These are phyloP conservation scores for Otatea glauca DNA, from an alignment of 176 grass and related monocot species.

Conservation along the genomic window DNA sequence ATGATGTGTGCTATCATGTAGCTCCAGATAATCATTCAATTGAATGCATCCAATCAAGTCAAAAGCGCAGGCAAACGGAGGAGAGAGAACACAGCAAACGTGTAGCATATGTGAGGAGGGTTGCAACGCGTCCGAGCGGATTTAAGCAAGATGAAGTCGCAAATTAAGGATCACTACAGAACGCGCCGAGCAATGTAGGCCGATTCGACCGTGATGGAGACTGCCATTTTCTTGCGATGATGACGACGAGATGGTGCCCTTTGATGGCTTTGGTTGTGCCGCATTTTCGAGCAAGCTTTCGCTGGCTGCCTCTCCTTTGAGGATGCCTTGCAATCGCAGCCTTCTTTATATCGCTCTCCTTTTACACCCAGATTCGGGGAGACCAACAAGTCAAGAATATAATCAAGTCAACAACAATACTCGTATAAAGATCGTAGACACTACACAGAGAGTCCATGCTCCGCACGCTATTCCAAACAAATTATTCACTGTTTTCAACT, in stretches of 20 bases:
- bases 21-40: conserved; percentile 8
- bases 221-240: conserved; percentile 20
- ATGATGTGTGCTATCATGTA: conserved; percentile 23
- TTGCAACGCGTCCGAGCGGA: not conserved
- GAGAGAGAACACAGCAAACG: not conserved
- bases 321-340: conserved; percentile 38
- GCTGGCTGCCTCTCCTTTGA: conserved; percentile 44
- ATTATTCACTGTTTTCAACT: conserved; percentile 26
- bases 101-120: not conserved
- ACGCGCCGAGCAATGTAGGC: not conserved
- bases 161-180: not conserved
- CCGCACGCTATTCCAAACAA: not conserved
- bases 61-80: not conserved
- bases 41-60: not conserved
- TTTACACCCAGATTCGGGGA: conserved; percentile 17
- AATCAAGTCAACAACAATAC: conserved; percentile 1
- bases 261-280: not conserved
- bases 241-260: not conserved
- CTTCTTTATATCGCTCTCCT: conserved; percentile 18
- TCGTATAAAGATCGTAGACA: not conserved
- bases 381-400: conserved; percentile 30
- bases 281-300: conserved; percentile 50
- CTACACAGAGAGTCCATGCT: not conserved
- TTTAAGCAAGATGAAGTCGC: too few species aligned
- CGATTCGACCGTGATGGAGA: conserved; percentile 24